Evolutionary conservation across 306 rosid species (phyloP).

Genomic region (Begonia masoniana): DNA sequence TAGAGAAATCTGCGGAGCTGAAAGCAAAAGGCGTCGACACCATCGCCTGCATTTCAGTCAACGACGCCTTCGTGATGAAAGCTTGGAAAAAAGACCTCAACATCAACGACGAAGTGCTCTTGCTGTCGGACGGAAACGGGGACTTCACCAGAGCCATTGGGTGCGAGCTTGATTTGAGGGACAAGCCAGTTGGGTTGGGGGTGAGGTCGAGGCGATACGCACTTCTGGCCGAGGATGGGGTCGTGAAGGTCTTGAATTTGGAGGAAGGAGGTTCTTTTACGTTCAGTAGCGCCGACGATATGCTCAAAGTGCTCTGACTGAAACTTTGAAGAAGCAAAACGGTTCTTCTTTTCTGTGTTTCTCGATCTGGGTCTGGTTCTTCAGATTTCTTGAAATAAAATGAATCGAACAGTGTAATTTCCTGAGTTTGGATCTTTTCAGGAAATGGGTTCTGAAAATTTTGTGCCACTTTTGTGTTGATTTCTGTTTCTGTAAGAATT

Average conservation of each 20-base stretch:
- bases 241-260: constrained; percentile 81
- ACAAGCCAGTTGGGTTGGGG: constrained; percentile 86
- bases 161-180: constrained; percentile 73
- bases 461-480: too few species aligned
- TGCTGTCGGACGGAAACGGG: constrained; percentile 78
- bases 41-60: constrained; percentile 81
- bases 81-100: constrained; percentile 82
- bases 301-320: constrained; percentile 49
- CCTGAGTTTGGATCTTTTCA: neutral
- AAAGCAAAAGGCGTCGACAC: constrained; percentile 69
- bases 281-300: constrained; percentile 69
- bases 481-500: too few species aligned
- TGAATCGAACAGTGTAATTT: neutral
- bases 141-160: constrained; percentile 79
- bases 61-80: constrained; percentile 81
- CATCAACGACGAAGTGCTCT: constrained; percentile 52
- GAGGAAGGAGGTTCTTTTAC: constrained; percentile 98
- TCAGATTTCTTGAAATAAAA: neutral
- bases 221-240: constrained; percentile 79
- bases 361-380: neutral
- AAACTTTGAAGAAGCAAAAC: neutral
- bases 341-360: neutral
- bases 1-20: constrained; percentile 62
- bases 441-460: neutral
- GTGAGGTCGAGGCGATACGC: constrained; percentile 85